Percentiles rank a stretch among this genome's conserved stretches.
phyloP scores from a whole-genome alignment of 306 rosid species.

The Vicia faba region DNA sequence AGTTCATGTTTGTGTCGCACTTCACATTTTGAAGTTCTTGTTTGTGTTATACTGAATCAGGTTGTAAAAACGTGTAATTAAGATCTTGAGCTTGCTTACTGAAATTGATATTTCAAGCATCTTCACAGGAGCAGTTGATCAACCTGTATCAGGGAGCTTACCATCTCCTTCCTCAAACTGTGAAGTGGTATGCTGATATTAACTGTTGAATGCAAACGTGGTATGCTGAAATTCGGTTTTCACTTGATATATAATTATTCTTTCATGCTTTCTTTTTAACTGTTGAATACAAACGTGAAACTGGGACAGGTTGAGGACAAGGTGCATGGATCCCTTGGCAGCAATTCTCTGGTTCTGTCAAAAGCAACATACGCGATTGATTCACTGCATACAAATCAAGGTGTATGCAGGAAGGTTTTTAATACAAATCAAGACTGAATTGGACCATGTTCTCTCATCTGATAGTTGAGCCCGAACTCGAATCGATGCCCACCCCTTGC shows the following conservation, averaged over 20 bases:
- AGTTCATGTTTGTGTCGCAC: not conserved
- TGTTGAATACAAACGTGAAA: constrained; percentile 28
- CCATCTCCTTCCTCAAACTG: constrained; percentile 38
- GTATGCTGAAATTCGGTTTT: too few relatives aligned
- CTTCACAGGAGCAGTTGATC: constrained; percentile 38
- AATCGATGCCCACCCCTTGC: too few relatives aligned
- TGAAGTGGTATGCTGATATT: constrained; percentile 49
- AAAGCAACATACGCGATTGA: constrained; percentile 37
- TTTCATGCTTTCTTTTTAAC: constrained; percentile 19
- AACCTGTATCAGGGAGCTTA: constrained; percentile 37
- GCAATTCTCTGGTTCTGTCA: constrained; percentile 42
- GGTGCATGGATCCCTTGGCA: constrained; percentile 51
- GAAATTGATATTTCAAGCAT: constrained; percentile 40
- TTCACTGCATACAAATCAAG: too few relatives aligned
- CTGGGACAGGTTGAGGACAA: constrained; percentile 55
- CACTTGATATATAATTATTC: constrained; percentile 27
- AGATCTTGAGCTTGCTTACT: constrained; percentile 30
- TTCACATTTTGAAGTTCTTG: too few relatives aligned
- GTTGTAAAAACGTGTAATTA: constrained; percentile 34
- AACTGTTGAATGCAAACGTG: too few relatives aligned
- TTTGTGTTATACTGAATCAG: constrained; percentile 42
- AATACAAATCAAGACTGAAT: too few relatives aligned
- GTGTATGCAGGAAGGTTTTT: too few relatives aligned
- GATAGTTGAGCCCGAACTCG: too few relatives aligned
- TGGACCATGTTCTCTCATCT: too few relatives aligned